Evolutionary conservation across 345 rosid genomes (phyloP).

Genomic region (Hibiscus tridactylites): DNA sequence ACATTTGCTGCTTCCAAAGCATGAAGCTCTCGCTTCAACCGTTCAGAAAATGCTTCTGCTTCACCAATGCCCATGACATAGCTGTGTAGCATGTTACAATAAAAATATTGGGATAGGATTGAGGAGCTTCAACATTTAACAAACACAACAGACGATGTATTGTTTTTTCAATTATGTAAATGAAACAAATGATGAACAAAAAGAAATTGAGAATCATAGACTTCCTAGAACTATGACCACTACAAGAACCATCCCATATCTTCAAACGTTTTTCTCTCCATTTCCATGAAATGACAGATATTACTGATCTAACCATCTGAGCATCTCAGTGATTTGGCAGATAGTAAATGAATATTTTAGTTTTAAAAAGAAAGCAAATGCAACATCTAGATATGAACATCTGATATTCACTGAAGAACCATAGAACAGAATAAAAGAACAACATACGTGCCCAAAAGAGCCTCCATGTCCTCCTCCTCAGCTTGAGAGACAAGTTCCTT

Average conservation of each 20-base stretch:
- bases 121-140: background rate
- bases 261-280: background rate
- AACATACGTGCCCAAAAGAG: slow-evolving; percentile 88
- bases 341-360: background rate
- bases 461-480: slow-evolving; percentile 80
- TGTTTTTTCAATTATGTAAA: slow-evolving; percentile 1
- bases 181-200: background rate
- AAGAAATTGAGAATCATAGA: background rate
- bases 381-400: background rate
- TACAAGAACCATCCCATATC: background rate
- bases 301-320: background rate
- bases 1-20: slow-evolving; percentile 99
- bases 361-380: background rate
- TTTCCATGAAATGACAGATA: background rate
- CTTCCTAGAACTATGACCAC: background rate
- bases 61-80: slow-evolving; percentile 98
- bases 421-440: slow-evolving; percentile 15
- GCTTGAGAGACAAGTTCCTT: slow-evolving; percentile 94
- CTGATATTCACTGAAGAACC: background rate
- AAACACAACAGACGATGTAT: background rate
- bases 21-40: slow-evolving; percentile 93
- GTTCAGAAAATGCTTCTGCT: slow-evolving; percentile 98
- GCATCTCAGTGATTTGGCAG: background rate
- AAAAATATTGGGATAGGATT: slow-evolving; percentile 2
- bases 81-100: slow-evolving; percentile 32